Base-by-base conservation (phyloP, 352 stramenopile species). In the Phytophthora kernoviae region DNA sequence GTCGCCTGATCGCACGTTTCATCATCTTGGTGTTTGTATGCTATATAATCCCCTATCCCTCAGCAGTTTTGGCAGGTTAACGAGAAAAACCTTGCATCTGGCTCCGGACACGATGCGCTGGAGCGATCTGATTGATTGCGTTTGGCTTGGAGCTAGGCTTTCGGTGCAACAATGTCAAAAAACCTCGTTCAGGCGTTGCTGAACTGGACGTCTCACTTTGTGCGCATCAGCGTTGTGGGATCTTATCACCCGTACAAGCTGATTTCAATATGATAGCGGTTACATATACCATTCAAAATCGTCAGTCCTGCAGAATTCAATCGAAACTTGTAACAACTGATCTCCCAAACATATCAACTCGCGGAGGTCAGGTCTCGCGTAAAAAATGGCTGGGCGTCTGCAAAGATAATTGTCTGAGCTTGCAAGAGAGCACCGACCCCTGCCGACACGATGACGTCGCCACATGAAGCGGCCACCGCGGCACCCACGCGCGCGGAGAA, bases 391-490 rank as follows among this genome's bases (percentile, higher is more conserved):
- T 65, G 64, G 58, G 50, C 53, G 46, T 45, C 53, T 41, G 53
- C 59, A 73, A 70, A 74, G 65, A 74, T 74, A 74, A 74, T 74
- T 73, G 65, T 44, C 53, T 43, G 33, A 65, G 65, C 54, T 62
- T 46, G 51, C 65, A 41, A 62, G 54, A 73, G 26, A 69, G 59
- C 42, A 52, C 45, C 33, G 43, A 69, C 33, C 32, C 27, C 37
- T 42, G 48, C 47, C 43, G 49, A 64, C 24, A 75, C 52, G 66
- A 75, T 65, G 66, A 68, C 66, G 61, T 75, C 61, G 62, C 53
- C 66, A 18, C 65, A 54, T 68, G 40, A 75, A 58, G 66, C 61
- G 55, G 48, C 45, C 44, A 36, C 64, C 22, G 48, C 47, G 48
- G 49, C 46, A 39, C 40, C 50, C 41, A 52, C 48, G 26, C 61